A percentile compares a stretch with the other conserved stretches of the same genome.
Evolutionary conservation across 1,139 yeast species (phyloP).

Genomic region (Cylindricascospora bacillispora): DNA sequence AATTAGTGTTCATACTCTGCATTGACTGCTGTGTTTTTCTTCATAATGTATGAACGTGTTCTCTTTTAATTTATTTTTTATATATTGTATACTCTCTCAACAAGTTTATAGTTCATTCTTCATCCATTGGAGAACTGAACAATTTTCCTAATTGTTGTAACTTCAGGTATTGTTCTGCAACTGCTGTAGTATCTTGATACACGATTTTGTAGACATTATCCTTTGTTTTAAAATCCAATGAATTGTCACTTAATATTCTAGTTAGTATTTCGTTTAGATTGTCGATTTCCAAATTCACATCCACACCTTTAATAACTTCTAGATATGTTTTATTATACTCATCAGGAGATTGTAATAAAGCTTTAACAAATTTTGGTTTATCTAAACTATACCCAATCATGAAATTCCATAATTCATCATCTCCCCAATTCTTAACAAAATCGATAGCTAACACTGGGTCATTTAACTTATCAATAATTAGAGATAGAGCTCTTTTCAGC

Average conservation of each 20-base stretch:
- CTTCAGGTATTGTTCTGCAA: slow-evolving; percentile 30
- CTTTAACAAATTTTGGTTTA: slow-evolving; percentile 62
- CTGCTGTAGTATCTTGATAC: slow-evolving; percentile 40
- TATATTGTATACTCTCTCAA: no score
- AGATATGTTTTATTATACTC: slow-evolving; percentile 53
- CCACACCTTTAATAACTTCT: slow-evolving; percentile 52
- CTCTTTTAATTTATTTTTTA: no score
- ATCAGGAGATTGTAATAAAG: slow-evolving; percentile 58
- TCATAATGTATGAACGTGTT: no score
- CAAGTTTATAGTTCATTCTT: no score
- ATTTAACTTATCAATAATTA: slow-evolving; percentile 63
- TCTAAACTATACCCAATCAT: slow-evolving; percentile 58
- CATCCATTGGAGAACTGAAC: slow-evolving; percentile 11
- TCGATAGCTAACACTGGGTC: slow-evolving; percentile 74
- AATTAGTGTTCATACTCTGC: no score
- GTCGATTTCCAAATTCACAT: slow-evolving; percentile 46
- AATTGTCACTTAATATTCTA: slow-evolving; percentile 54
- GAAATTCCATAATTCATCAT: slow-evolving; percentile 66
- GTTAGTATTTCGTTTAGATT: slow-evolving; percentile 52
- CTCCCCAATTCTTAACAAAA: slow-evolving; percentile 62
- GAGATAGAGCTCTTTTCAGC: slow-evolving; percentile 55
- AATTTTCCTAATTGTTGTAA: slow-evolving; percentile 35
- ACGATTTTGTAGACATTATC: slow-evolving; percentile 51
- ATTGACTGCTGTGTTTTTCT: no score
- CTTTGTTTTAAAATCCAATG: slow-evolving; percentile 44